Evolutionary conservation across 805 yeast genomes (phyloP), one percentile per base, ranked within the genome.

Genomic region (Ogataea methylovora): DNA sequence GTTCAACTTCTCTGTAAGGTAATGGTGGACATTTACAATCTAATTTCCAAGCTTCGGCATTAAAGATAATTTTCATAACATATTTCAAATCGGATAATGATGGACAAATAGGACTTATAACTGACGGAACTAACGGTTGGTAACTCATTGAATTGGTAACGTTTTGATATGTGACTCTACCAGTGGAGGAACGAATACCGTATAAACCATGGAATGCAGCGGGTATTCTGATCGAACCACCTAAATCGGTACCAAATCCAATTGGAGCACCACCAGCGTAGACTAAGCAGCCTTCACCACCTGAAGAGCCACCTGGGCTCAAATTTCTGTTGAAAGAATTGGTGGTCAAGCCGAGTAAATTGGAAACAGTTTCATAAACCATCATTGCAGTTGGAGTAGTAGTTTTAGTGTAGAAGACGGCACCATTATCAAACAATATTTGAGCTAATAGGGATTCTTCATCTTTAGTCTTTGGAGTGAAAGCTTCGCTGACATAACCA

Each of bases 181-280:
- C 50, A 32, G 41, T 33, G 14, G 78, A 63, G 4, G 81, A 80
- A 38, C 76, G 69, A 35, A 77, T 45, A 4, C 79, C 80, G 47
- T 60, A 71, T 15, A 71, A 47, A 11, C 79, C 79, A 35, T 71
- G 65, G 45, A 65, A 70, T 0, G 77, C 73, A n/a, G 79, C 71
- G 1, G 84, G 84, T 13, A 65, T 65, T 34, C 84, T 60, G 29
- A 78, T 69, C 1, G 46, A 20, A 63, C 69, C 37, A 63, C 83
- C 83, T 40, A 76, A 73, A 46, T 76, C 83, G 6, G 79, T 70
- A 10, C 84, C 83, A 32, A 75, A 58, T 3, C 82, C 86, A 25
- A 76, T 42, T 3, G 71, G 65, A 10, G 80, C 68, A 8, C 77
- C 83, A 30, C 69, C 67, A 48, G 71, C 62, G 1, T 70, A 76